These are phyloP conservation scores for Pseudopyrenochaeta lycopersici DNA, from an alignment of 2,329 filamentous ascomycete genomes.

Conservation along the genomic window DNA sequence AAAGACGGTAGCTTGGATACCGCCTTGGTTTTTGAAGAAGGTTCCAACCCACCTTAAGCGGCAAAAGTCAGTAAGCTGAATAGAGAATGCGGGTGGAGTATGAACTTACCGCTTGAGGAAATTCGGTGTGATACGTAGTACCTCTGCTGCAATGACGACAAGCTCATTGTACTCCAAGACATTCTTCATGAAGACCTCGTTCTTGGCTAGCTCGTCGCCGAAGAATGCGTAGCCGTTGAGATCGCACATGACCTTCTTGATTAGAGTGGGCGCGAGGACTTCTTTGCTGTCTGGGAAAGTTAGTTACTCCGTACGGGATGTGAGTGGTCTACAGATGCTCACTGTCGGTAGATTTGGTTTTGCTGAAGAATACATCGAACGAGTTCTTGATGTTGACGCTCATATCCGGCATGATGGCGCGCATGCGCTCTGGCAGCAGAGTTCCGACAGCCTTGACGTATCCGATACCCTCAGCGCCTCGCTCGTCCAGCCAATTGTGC, in stretches of 20 bases:
- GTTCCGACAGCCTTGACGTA: conserved; percentile 21
- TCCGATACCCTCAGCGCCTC: conserved; percentile 25
- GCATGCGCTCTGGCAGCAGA: conserved; percentile 16
- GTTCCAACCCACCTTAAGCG: neutral
- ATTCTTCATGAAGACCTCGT: neutral
- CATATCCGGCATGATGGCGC: conserved; percentile 4
- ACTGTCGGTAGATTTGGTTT: neutral
- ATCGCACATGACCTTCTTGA: conserved; percentile 5
- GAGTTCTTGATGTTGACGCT: neutral
- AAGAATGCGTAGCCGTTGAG: conserved; percentile 8
- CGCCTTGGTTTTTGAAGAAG: neutral
- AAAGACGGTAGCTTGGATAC: neutral
- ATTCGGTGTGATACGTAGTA: neutral
- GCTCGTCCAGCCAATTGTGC: conserved; percentile 35
- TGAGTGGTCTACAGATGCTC: neutral
- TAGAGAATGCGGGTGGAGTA: too few species aligned
- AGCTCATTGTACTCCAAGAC: conserved; percentile 1
- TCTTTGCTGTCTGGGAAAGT: neutral
- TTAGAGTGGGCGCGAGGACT: neutral
- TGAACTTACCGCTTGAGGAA: neutral
- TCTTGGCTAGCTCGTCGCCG: conserved; percentile 1
- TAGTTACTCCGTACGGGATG: neutral
- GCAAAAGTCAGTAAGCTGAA: neutral
- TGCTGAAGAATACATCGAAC: neutral
- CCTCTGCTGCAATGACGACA: conserved; percentile 1